Evolutionary conservation across 768 basidiomycete genomes (phyloP), one percentile per base, ranked within the genome.

Genomic region (Tulasnella calospora): DNA sequence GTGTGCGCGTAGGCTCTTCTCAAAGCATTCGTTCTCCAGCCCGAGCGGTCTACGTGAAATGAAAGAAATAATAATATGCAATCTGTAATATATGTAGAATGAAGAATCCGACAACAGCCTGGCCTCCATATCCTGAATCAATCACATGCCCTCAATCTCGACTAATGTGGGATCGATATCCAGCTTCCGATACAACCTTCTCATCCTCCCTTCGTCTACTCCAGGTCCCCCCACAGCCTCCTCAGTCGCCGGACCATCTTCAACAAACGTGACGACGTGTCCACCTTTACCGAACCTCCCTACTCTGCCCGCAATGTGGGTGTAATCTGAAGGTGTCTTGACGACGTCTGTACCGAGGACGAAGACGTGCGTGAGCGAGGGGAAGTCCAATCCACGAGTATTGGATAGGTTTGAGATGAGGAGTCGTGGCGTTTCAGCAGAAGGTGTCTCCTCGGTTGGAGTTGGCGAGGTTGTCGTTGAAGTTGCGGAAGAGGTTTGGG

Each of bases 341-440:
- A 72, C 38, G 17, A 19, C 70, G 27, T 46, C 21, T 27, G 70
- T 30, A 23, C 44, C 36, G 21, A 78, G 23, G 69, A 78, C 23
- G 77, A 72, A 78, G 17, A 78, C 77, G 40, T 78, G 77, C 17
- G 70, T 71, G n/a, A 78, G 70, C 10, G 69, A 41, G 12, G 77
- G 71, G 77, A 78, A 72, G 71, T 73, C 77, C 40, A 78, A 36
- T 9, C 77, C 77, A 15, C 77, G 33, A 1, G 47, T 73, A 15
- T 67, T 72, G 35, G 77, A 15, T 23, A 78, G 46, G 77, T 67
- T 78, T 9, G 71, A 78, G 77, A 78, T 73, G 35, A 78, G 35
- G 33, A 76, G 75, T 61, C 71, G 40, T 47, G 77, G 40, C 8
- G 77, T 30, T 19, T 78, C 51, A n/a, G 44, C 12, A 4, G 47